These are phyloP conservation scores for Rubia balearica DNA, from an alignment of 305 asterid species.

Conservation along the genomic window DNA sequence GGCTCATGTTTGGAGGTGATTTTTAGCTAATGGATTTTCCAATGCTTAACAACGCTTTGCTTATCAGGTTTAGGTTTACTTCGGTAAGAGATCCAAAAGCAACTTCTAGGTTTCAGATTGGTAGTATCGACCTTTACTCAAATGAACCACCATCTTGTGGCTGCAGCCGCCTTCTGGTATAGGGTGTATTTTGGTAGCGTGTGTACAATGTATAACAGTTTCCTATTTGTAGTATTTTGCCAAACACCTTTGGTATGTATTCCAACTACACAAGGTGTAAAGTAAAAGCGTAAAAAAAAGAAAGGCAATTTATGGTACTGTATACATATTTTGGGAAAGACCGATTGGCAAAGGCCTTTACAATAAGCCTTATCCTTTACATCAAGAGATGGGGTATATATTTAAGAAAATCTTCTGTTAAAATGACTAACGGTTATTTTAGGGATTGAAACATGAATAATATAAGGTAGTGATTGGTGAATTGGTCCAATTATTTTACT, in stretches of 20 bases:
- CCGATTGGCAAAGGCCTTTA: too few relatives aligned
- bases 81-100: slow-evolving; percentile 59
- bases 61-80: slow-evolving; percentile 53
- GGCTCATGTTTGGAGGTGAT: neutral
- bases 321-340: too few relatives aligned
- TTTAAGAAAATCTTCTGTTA: too few relatives aligned
- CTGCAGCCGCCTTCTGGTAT: neutral
- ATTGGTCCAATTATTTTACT: too few relatives aligned
- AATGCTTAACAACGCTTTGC: neutral
- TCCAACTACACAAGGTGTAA: neutral
- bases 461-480: too few relatives aligned
- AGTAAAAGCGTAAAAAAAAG: too few relatives aligned
- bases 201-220: neutral
- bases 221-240: neutral
- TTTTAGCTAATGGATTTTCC: neutral
- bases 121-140: slow-evolving; percentile 80
- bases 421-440: too few relatives aligned
- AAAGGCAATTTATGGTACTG: neutral
- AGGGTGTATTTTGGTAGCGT: neutral
- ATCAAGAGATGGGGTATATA: too few relatives aligned
- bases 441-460: too few relatives aligned
- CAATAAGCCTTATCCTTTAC: too few relatives aligned
- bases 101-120: slow-evolving; percentile 75
- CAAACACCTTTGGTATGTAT: neutral
- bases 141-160: slow-evolving; percentile 12